These are phyloP conservation scores for Lunasporangiospora selenospora DNA, from an alignment of 192 early-diverging fungal genomes.

Conservation along the genomic window DNA sequence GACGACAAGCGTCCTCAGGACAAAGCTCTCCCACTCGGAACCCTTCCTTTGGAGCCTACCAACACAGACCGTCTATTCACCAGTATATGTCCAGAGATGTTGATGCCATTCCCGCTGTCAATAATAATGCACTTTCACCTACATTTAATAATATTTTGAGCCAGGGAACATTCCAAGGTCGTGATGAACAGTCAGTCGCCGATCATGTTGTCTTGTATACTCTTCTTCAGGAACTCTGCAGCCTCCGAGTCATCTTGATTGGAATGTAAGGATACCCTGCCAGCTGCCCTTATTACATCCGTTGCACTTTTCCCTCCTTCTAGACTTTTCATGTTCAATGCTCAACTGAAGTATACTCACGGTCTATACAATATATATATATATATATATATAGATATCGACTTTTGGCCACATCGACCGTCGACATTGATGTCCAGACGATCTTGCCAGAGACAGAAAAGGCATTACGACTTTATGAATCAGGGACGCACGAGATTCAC, in stretches of 20 bases:
- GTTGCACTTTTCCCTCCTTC: no score
- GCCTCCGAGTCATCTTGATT: constrained; percentile 25
- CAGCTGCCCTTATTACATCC: constrained; percentile 7
- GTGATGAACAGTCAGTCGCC: no score
- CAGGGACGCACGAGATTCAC: constrained; percentile 5
- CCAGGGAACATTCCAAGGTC: no score
- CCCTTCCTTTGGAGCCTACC: constrained; percentile 11
- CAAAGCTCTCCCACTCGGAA: constrained; percentile 16
- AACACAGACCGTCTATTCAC: constrained; percentile 10
- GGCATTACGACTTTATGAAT: constrained; percentile 2
- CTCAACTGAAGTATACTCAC: constrained; percentile 1
- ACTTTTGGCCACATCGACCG: constrained; percentile 36
- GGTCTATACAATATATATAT: constrained; percentile 1
- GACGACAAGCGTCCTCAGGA: constrained; percentile 10
- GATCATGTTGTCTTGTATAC: constrained; percentile 42
- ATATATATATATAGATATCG: constrained; percentile 35
- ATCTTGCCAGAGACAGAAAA: constrained; percentile 42
- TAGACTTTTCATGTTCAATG: no score
- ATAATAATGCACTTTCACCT: neutral
- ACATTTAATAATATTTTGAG: neutral
- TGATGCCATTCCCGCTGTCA: neutral
- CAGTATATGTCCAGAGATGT: constrained; percentile 10
- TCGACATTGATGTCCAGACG: constrained; percentile 20
- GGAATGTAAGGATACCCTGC: constrained; percentile 18
- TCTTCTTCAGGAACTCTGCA: constrained; percentile 40